Percentiles rank a stretch among this genome's conserved stretches.
Evolutionary conservation across 139 green algal genomes (phyloP).

Genomic region (Penium margaritaceum): DNA sequence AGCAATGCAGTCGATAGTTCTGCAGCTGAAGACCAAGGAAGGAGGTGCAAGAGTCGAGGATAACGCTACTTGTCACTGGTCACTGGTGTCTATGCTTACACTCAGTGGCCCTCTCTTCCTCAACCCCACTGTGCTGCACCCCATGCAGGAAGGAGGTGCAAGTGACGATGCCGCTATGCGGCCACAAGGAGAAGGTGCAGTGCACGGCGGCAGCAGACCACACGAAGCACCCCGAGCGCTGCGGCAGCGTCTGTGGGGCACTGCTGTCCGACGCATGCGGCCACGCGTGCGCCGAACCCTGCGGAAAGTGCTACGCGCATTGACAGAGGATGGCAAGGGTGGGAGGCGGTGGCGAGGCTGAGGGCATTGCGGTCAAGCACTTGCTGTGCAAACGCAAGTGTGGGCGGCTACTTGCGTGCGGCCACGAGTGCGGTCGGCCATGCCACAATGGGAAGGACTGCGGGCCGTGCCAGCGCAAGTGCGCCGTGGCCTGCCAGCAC

Average conservation of each 20-base stretch:
- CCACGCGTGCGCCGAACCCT: conserved; percentile 7
- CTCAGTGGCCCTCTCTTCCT: too few species aligned
- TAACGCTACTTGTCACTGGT: too few species aligned
- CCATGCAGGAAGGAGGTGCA: neutral
- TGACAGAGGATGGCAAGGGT: too few species aligned
- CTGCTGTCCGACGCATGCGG: conserved; percentile 2
- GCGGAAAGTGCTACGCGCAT: conserved; percentile 7
- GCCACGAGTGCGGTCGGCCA: conserved; percentile 1
- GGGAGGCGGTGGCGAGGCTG: too few species aligned
- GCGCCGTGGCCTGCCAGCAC: conserved; percentile 30
- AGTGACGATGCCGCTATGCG: conserved; percentile 2
- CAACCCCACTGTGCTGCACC: too few species aligned
- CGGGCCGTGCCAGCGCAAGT: conserved; percentile 12
- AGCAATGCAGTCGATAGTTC: too few species aligned
- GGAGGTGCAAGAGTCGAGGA: too few species aligned
- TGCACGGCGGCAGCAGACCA: neutral
- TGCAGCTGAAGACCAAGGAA: too few species aligned
- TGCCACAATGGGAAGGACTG: conserved; percentile 18
- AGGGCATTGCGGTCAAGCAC: too few species aligned
- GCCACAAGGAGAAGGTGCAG: neutral
- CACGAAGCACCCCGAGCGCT: neutral
- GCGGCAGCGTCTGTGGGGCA: neutral
- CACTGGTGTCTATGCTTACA: too few species aligned
- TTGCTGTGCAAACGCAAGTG: conserved; percentile 13
- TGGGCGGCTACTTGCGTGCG: conserved; percentile 19